phyloP scores from a whole-genome alignment of 1,284 basidiomycete genomes.

The Volvariella surrecta region DNA sequence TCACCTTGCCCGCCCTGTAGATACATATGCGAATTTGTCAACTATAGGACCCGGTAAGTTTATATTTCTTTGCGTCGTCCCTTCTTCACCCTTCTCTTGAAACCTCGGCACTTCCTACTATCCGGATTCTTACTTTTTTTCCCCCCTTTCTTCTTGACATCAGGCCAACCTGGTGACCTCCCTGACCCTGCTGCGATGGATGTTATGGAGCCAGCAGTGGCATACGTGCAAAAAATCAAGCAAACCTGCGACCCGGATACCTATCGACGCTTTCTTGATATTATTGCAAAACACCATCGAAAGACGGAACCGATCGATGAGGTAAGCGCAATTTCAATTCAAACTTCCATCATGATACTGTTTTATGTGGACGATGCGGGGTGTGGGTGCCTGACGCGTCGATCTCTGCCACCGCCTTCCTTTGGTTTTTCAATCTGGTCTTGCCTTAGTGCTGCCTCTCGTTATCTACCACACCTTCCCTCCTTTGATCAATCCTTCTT shows the following conservation, averaged over 20 bases:
- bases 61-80: constrained; percentile 1
- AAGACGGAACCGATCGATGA: constrained; percentile 57
- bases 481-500: constrained; percentile 32
- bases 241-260: constrained; percentile 90
- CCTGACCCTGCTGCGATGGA: no score
- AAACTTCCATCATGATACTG: constrained; percentile 18
- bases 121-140: no score
- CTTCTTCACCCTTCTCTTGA: neutral
- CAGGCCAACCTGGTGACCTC: no score
- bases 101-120: neutral
- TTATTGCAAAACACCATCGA: constrained; percentile 64
- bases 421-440: constrained; percentile 15
- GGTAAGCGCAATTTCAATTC: constrained; percentile 39
- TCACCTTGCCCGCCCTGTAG: no score
- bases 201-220: constrained; percentile 70
- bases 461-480: constrained; percentile 20
- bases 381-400: no score
- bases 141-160: no score
- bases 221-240: constrained; percentile 97
- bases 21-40: no score
- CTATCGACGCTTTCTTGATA: constrained; percentile 92
- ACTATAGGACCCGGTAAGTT: neutral
- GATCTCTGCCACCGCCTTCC: neutral
- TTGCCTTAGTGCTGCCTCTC: constrained; percentile 28
- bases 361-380: no score